Evolutionary conservation across 208 protist genomes (phyloP).

Genomic region (Crithidia mellificae): DNA sequence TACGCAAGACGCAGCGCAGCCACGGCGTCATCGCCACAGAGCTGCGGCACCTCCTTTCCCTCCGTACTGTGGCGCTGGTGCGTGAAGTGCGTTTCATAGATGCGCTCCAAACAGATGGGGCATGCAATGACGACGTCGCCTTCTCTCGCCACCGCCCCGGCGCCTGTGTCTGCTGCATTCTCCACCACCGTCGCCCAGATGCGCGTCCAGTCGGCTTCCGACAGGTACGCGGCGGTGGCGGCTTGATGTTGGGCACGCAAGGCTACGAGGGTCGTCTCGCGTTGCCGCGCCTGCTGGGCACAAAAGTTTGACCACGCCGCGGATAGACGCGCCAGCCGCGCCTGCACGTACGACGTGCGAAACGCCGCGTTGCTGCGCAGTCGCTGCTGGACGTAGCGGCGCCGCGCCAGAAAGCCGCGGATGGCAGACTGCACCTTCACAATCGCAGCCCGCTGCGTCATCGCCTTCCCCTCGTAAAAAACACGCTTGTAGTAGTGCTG

Average conservation of each 20-base stretch:
- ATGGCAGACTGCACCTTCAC: conserved; percentile 73
- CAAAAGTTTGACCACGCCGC: conserved; percentile 58
- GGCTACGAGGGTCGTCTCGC: conserved; percentile 35
- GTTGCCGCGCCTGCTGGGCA: conserved; percentile 37
- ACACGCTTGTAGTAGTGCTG: conserved; percentile 82
- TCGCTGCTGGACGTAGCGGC: conserved; percentile 53
- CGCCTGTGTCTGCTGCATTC: neutral
- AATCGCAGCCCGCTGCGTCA: conserved; percentile 77
- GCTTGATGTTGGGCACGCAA: conserved; percentile 57
- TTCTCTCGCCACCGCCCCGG: neutral
- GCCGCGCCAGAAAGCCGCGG: conserved; percentile 63
- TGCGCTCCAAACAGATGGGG: conserved; percentile 62
- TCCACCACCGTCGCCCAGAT: conserved; percentile 26
- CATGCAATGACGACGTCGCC: conserved; percentile 24
- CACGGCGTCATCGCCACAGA: conserved; percentile 10
- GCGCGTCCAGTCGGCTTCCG: conserved; percentile 49
- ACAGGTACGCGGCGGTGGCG: conserved; percentile 52
- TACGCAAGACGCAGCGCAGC: conserved; percentile 25
- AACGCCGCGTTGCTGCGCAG: conserved; percentile 58
- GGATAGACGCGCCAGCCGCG: conserved; percentile 63
- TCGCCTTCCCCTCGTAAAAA: conserved; percentile 79
- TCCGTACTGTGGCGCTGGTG: neutral
- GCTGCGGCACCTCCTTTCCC: neutral
- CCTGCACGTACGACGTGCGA: conserved; percentile 58
- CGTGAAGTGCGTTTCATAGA: conserved; percentile 26